phyloP scores from a whole-genome alignment of 2,329 filamentous ascomycete species.

The Neofusicoccum sp. region DNA sequence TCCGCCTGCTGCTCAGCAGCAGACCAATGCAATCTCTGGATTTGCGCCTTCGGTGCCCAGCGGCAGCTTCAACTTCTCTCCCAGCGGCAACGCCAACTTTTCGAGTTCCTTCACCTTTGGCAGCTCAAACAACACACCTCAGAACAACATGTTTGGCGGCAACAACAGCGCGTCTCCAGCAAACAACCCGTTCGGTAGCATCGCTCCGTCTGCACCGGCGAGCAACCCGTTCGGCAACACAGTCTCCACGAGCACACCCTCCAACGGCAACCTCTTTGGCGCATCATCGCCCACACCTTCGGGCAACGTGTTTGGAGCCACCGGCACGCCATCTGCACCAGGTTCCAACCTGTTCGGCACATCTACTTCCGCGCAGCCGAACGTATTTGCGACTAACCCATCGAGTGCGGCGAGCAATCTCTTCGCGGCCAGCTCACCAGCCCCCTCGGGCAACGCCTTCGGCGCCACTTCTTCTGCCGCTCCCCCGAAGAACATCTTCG shows the following conservation, averaged over 20 bases:
- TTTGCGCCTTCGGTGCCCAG: constrained; percentile 11
- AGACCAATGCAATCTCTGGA: neutral
- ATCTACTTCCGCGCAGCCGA: neutral
- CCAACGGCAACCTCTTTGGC: neutral
- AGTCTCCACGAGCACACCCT: neutral
- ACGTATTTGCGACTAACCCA: neutral
- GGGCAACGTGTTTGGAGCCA: neutral
- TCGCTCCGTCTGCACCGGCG: neutral
- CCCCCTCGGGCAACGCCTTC: constrained; percentile 2
- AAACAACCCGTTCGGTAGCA: neutral
- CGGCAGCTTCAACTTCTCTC: constrained; percentile 33
- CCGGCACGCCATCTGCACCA: neutral
- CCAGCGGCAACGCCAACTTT: constrained; percentile 28
- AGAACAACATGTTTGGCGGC: neutral
- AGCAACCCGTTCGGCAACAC: neutral
- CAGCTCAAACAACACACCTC: neutral
- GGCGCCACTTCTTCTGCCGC: constrained; percentile 1
- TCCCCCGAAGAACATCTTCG: neutral
- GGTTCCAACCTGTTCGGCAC: neutral
- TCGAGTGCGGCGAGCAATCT: neutral
- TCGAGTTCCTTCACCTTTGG: constrained; percentile 30
- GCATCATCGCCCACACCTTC: neutral
- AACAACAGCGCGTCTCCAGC: neutral
- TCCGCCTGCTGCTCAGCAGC: constrained; percentile 7
- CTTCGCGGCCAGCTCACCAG: constrained; percentile 1